Evolutionary conservation across 495 filamentous ascomycete species (phyloP).

Genomic region (Sordaria brevicollis): DNA sequence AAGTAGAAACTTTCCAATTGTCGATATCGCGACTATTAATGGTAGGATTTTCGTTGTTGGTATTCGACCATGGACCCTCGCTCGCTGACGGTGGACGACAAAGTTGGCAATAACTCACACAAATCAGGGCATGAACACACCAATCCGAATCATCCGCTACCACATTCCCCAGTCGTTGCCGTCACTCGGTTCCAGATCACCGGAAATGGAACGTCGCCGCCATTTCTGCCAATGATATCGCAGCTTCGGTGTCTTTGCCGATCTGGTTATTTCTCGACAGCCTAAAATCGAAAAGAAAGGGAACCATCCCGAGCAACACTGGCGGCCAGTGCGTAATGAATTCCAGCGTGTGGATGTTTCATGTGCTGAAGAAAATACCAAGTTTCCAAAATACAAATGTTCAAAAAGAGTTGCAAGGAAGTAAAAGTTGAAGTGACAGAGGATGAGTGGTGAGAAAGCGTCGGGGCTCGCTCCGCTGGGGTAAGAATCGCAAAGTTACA

Average conservation of each 20-base stretch:
- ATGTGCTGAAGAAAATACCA: neutral
- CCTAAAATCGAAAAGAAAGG: neutral
- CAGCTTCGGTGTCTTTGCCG: neutral
- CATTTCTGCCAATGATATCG: neutral
- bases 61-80: neutral
- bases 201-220: neutral
- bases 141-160: neutral
- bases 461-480: neutral
- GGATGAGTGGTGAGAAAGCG: neutral
- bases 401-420: neutral
- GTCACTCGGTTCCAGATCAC: neutral
- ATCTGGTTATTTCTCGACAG: neutral
- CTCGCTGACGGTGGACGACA: neutral
- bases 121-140: neutral
- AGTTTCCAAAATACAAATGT: neutral
- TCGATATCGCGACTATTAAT: neutral
- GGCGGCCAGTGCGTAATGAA: neutral
- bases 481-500: neutral
- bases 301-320: neutral
- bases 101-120: neutral
- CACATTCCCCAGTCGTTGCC: neutral
- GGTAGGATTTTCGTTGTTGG: neutral
- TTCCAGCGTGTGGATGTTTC: neutral
- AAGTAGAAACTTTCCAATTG: neutral
- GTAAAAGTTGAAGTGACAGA: neutral